Evolutionary conservation across 495 filamentous ascomycete genomes (phyloP).

Genomic region (Penicillium cosmopolitanum): DNA sequence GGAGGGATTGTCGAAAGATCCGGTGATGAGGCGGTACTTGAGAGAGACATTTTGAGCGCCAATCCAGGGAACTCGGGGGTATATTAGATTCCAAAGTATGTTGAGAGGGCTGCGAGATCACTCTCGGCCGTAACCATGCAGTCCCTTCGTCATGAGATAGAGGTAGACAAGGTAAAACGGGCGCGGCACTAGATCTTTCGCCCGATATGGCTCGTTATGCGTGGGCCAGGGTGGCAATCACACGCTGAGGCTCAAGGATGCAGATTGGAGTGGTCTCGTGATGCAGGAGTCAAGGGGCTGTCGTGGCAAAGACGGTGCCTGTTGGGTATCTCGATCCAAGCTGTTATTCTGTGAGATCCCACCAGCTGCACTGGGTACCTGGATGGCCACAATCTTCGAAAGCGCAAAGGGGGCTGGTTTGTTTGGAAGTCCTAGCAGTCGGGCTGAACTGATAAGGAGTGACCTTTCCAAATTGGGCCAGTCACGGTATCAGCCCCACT

Average conservation of each 20-base stretch:
- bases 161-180: not conserved
- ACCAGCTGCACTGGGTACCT: too few relatives aligned
- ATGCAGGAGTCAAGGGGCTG: not conserved
- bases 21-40: not conserved
- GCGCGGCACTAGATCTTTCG: not conserved
- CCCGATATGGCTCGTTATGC: not conserved
- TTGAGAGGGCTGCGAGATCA: constrained; percentile 2
- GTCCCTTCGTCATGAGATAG: constrained; percentile 2
- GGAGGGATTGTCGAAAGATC: not conserved
- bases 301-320: too few relatives aligned
- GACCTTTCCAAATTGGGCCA: too few relatives aligned
- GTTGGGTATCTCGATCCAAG: too few relatives aligned
- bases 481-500: too few relatives aligned
- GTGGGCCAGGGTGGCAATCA: not conserved
- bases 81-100: not conserved
- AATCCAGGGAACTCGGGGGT: not conserved
- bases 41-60: not conserved
- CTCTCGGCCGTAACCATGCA: constrained; percentile 1
- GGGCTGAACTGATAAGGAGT: too few relatives aligned
- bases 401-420: too few relatives aligned
- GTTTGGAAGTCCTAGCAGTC: too few relatives aligned
- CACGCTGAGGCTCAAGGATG: constrained; percentile 2
- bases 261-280: constrained; percentile 1
- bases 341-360: too few relatives aligned
- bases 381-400: too few relatives aligned